A percentile compares a stretch with the other conserved stretches of the same genome.
These are phyloP conservation scores for Mortierella sp. DNA, from an alignment of 371 early-diverging fungal species.

Conservation along the genomic window DNA sequence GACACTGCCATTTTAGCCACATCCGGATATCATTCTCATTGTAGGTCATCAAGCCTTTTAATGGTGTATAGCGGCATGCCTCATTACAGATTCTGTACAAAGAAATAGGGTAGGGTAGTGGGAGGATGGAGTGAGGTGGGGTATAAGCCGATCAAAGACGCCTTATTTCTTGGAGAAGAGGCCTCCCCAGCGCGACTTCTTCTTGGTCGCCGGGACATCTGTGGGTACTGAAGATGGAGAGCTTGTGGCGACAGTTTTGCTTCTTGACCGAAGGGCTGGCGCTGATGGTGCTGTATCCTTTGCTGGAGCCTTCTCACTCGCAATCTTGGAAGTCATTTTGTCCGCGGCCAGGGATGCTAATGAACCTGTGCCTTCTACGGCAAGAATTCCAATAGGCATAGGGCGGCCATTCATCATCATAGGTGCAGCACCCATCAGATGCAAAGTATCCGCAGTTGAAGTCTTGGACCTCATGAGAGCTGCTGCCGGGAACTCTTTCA, in stretches of 20 bases:
- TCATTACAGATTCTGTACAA: too few relatives aligned
- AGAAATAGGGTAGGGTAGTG: too few relatives aligned
- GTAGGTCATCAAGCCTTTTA: too few relatives aligned
- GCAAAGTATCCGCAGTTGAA: conserved; percentile 9
- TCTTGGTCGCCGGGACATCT: not conserved
- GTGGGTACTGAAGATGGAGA: not conserved
- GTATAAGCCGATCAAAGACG: too few relatives aligned
- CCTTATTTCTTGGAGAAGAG: conserved; percentile 36
- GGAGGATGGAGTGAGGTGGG: too few relatives aligned
- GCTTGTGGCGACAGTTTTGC: not conserved
- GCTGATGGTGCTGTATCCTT: not conserved
- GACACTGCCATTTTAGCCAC: too few relatives aligned
- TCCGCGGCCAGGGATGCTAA: conserved; percentile 1
- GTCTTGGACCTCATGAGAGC: not conserved
- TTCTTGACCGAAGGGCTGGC: not conserved
- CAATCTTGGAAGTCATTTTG: not conserved
- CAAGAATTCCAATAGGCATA: not conserved
- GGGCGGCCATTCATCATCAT: conserved; percentile 3
- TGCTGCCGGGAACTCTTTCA: conserved; percentile 25
- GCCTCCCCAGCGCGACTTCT: conserved; percentile 38
- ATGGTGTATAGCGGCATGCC: too few relatives aligned
- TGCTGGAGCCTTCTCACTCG: not conserved
- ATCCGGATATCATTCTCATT: too few relatives aligned
- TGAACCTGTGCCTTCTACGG: not conserved
- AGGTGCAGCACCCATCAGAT: not conserved